Evolutionary conservation across 768 basidiomycete genomes (phyloP).

Genomic region (Boletellus sp.): DNA sequence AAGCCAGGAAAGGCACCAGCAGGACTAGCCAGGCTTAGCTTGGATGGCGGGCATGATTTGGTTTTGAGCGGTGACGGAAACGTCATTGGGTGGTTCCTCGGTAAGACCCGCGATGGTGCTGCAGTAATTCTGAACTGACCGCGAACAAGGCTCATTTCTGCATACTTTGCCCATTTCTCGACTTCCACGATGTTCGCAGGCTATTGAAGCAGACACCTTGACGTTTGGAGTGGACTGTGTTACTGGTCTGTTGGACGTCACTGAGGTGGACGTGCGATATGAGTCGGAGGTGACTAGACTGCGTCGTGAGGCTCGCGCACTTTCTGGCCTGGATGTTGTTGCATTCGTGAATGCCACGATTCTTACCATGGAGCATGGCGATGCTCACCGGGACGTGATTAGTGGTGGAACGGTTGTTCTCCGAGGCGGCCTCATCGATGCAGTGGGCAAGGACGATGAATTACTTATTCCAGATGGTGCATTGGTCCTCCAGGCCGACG

Average conservation of each 20-base stretch:
- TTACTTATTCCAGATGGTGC: conserved; percentile 37
- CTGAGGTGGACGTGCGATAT: conserved; percentile 57
- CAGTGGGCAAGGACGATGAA: conserved; percentile 36
- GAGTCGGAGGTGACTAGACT: conserved; percentile 59
- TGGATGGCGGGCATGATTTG: conserved; percentile 73
- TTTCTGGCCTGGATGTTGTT: conserved; percentile 37
- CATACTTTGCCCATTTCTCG: conserved; percentile 59
- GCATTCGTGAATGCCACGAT: conserved; percentile 67
- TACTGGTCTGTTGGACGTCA: conserved; percentile 50
- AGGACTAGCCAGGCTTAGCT: conserved; percentile 57
- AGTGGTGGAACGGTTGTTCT: conserved; percentile 49
- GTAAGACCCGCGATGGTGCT: conserved; percentile 33
- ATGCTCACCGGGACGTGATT: conserved; percentile 47
- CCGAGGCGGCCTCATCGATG: conserved; percentile 56
- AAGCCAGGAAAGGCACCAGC: conserved; percentile 65
- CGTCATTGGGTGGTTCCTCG: conserved; percentile 70
- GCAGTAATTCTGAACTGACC: not conserved
- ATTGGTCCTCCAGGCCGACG: conserved; percentile 53
- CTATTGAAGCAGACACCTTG: conserved; percentile 44
- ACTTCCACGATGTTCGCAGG: conserved; percentile 45
- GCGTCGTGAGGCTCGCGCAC: conserved; percentile 44
- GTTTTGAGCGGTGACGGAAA: conserved; percentile 62
- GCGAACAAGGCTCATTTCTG: conserved; percentile 18
- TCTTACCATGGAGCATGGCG: conserved; percentile 62
- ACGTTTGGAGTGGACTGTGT: conserved; percentile 65